phyloP scores from a whole-genome alignment of 805 yeast species.

The Candida peoriensis region DNA sequence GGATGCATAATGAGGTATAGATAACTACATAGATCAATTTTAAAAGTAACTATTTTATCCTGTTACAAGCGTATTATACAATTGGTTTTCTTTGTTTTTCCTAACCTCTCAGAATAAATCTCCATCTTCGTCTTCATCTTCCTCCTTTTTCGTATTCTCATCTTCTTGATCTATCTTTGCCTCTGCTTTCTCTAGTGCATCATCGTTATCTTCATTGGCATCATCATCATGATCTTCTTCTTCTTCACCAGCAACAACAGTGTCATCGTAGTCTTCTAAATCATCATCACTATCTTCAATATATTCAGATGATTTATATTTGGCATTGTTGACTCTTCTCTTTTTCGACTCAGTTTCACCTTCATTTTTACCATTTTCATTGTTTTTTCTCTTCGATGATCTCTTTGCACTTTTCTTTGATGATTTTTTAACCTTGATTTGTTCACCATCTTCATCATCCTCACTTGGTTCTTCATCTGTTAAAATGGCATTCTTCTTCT shows the following conservation, averaged over 20 bases:
- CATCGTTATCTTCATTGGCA: slow-evolving; percentile 16
- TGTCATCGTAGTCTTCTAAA: slow-evolving; percentile 19
- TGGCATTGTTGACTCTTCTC: slow-evolving; percentile 24
- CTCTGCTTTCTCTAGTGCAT: slow-evolving; percentile 17
- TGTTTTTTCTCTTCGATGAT: slow-evolving; percentile 21
- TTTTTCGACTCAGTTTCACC: slow-evolving; percentile 23
- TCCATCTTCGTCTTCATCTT: slow-evolving; percentile 16
- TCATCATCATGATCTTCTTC: slow-evolving; percentile 12
- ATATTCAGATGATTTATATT: slow-evolving; percentile 31
- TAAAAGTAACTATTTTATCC: no score
- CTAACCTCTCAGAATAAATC: slow-evolving; percentile 12
- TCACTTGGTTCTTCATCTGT: slow-evolving; percentile 41
- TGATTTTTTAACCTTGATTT: slow-evolving; percentile 13
- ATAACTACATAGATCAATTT: background rate
- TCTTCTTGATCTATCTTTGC: slow-evolving; percentile 15
- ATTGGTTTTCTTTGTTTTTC: background rate
- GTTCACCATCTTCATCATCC: slow-evolving; percentile 24
- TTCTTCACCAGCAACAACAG: slow-evolving; percentile 11
- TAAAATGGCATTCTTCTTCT: slow-evolving; percentile 36
- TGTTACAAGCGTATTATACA: background rate
- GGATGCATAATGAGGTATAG: slow-evolving; percentile 30
- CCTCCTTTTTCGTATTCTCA: slow-evolving; percentile 11
- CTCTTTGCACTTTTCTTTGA: slow-evolving; percentile 17
- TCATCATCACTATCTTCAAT: slow-evolving; percentile 42
- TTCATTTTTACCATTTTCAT: slow-evolving; percentile 31